Evolutionary conservation across 106 monocot species (phyloP), one percentile per base, ranked within the genome.

Genomic region (Amphibolis antarctica): DNA sequence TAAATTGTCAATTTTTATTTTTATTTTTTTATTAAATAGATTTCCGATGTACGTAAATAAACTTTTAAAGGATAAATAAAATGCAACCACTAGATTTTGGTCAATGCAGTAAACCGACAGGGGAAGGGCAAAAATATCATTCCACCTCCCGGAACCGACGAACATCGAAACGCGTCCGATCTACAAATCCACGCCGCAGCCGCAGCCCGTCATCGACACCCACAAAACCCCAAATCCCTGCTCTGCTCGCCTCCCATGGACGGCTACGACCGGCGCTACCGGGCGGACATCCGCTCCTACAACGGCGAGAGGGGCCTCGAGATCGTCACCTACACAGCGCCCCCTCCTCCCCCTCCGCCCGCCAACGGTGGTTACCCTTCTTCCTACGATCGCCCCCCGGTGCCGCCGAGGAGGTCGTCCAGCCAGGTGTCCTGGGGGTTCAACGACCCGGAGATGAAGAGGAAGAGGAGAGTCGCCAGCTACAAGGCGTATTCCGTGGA

Each of bases 401-500:
- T 25, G 18, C 66, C 50, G 13, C 52, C 53, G 53, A 49, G 5
- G 53, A 29, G 4, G 27, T 52, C 66, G 26, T 2, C 56, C 17
- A 20, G 48, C 17, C 31, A 26, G 9, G 4, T 10, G 12, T 10
- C 14, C 28, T 52, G 47, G 48, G 59, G 60, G 19, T 30, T 69
- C 22, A 14, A 53, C 52, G 71, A 71, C 24, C 52, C 71, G 26
- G 71, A 71, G 42, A 53, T 63, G 62, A 71, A 71, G 53, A 11
- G 71, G 62, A 46, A 53, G 62, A 49, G 62, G 62, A 71, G 71
- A 60, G 71, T 71, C 23, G 71, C 71, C 30, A 54, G 62, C 0
- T 71, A 71, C 62, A 71, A 71, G 71, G 52, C 71, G 24, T 71
- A 71, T 36, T 51, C 71, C 25, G 71, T 63, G n/a, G 71, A 71